Base-by-base conservation (phyloP, 306 rosid genomes). In the Quillaja saponaria region DNA sequence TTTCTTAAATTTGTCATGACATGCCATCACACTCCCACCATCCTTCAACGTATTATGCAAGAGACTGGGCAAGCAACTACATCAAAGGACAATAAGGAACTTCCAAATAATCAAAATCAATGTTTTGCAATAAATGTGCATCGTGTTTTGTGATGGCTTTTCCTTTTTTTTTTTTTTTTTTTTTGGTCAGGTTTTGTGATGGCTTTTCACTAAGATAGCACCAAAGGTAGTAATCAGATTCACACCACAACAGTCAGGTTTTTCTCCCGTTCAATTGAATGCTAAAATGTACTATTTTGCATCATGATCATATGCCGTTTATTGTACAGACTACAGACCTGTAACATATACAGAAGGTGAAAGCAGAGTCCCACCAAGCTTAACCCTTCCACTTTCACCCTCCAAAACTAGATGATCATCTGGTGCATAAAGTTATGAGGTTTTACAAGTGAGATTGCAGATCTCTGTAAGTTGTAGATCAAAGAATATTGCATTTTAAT, bases 311-410 rank as follows among this genome's bases (percentile, higher is more conserved):
- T 8, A 8, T 39, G 44, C 7, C 7, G 44, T 12, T 39, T 6
- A 8, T 39, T 39, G 44, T 7, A 39, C 44, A 39, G 10, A 37
- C 10, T 35, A 67, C 68, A 41, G 25, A 92, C 99, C 99, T 83
- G 99, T 89, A 31, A 85, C 95, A 64, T 74, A 92, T 31, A 68
- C 71, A 52, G 96, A 83, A n/a, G 96, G 90, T 11, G 66, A 69
- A 75, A 89, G 74, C 65, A 55, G 39, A 59, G 37, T 51, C 62
- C 99, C 99, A 48, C 80, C 49, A 60, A 92, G 96, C 81, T 87
- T 84, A 66, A 92, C 87, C 74, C 99, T 82, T 64, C 99, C 99
- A 65, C 95, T 89, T 58, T 89, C 96, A 67, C 89, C 99, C 78
- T 92, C 96, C 81, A 92, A 81, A 69, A 89, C 70, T 33, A 92